Conservation (phyloP, 2,329 filamentous ascomycete genomes). For the Botrytis paeoniae region DNA sequence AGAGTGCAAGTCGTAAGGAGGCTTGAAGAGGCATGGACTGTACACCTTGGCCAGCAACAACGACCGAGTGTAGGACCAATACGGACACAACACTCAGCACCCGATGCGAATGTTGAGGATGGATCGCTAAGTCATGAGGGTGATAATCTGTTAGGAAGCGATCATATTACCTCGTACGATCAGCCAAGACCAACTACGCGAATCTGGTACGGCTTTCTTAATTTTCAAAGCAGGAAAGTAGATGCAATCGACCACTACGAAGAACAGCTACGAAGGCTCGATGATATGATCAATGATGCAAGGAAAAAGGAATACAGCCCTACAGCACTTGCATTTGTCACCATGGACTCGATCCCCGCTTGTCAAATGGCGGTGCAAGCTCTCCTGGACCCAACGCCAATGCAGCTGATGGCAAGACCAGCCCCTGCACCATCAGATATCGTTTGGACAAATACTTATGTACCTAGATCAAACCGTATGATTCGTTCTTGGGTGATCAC, state of each 20-base stretch:
- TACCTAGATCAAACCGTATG: slow-evolving; percentile 70
- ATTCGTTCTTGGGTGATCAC: slow-evolving; percentile 82
- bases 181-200: slow-evolving; percentile 63
- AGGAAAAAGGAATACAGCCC: slow-evolving; percentile 74
- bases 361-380: slow-evolving; percentile 96
- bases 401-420: slow-evolving; percentile 77
- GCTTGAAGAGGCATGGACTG: slow-evolving; percentile 81
- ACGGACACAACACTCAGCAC: slow-evolving; percentile 45
- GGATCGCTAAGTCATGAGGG: slow-evolving; percentile 53
- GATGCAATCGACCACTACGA: slow-evolving; percentile 96
- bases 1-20: slow-evolving; percentile 64
- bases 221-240: slow-evolving; percentile 66
- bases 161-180: slow-evolving; percentile 44
- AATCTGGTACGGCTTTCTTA: slow-evolving; percentile 76
- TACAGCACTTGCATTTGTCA: slow-evolving; percentile 87
- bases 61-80: neutral
- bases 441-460: slow-evolving; percentile 93
- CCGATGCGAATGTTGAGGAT: slow-evolving; percentile 41
- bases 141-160: slow-evolving; percentile 52
- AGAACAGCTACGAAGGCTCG: slow-evolving; percentile 74
- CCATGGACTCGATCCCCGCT: slow-evolving; percentile 92
- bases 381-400: slow-evolving; percentile 84
- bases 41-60: slow-evolving; percentile 57
- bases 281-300: slow-evolving; percentile 68
- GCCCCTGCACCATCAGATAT: slow-evolving; percentile 88